Percentiles rank a stretch among this genome's conserved stretches.
Conservation (phyloP, 768 basidiomycete genomes). For the Gyrodon lividus region DNA sequence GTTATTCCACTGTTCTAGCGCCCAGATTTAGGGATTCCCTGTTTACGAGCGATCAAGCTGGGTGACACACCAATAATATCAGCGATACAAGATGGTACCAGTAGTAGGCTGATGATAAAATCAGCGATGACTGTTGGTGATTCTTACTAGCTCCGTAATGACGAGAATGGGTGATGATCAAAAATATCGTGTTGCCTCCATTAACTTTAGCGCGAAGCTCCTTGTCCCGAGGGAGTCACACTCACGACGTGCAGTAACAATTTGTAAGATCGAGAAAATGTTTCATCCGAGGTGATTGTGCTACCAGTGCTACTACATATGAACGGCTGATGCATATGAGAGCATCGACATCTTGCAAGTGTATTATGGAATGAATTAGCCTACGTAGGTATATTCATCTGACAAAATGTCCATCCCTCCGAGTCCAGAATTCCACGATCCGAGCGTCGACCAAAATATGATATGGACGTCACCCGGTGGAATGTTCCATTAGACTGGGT, state of each 20-base stretch:
- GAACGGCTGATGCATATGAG: no score
- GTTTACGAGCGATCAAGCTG: not conserved
- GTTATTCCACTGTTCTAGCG: no score
- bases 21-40: no score
- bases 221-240: not conserved
- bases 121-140: no score
- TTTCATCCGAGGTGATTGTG: constrained; percentile 31
- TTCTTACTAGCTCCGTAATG: constrained; percentile 8
- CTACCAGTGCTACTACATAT: not conserved
- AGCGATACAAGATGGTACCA: no score
- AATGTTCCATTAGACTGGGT: constrained; percentile 17
- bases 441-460: not conserved
- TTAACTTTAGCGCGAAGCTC: constrained; percentile 5
- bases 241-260: constrained; percentile 18
- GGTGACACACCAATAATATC: not conserved
- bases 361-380: constrained; percentile 26
- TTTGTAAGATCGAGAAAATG: constrained; percentile 13
- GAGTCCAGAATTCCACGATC: constrained; percentile 7
- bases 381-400: constrained; percentile 25
- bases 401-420: constrained; percentile 15
- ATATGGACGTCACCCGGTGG: constrained; percentile 16
- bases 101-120: no score
- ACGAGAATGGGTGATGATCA: constrained; percentile 15
- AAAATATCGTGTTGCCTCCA: no score
- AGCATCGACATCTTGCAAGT: constrained; percentile 6